Base-by-base conservation (phyloP, 1,284 basidiomycete species). In the Ceratobasidium sp. region DNA sequence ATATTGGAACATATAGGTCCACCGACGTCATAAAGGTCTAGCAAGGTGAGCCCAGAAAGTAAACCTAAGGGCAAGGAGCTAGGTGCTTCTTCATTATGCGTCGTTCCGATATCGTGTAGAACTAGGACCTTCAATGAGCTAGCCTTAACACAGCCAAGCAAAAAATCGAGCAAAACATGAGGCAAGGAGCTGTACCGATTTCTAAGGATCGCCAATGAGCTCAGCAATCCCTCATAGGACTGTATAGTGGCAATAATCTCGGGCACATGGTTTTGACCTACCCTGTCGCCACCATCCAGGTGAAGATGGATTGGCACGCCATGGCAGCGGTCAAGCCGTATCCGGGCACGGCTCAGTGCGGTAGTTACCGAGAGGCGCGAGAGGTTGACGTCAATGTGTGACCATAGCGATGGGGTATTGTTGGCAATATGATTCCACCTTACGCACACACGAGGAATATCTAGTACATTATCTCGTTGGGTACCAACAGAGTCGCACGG, bases 401-500 rank as follows among this genome's bases (percentile, higher is more conserved):
- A 54, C 69, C 69, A 73, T 7, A 73, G 69, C n/a, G 40, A 42
- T 15, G 40, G 56, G 15, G 54, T 59, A n/a, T 26, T 46, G n/a
- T 17, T 46, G 26, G 69, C 69, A 26, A 48, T 28, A 10, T 61
- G 69, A 57, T 54, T 56, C 69, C 69, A 73, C 26, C 69, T 28
- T 44, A n/a, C 56, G 42, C 69, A 61, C 12, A 73, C 69, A 23
- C 40, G 57, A 4, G 54, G 13, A n/a, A 73, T 38, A 7, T 23
- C 33, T 42, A 12, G 12, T 44, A n/a, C 33, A 33, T 33, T 33
- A 33, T 33, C 33, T 33, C 33, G 33, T 33, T 33, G 50, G 38
- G 1, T 42, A 13, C 40, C 17, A 40, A 20, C 57, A 23, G 33
- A 5, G 28, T 57, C 7, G n/a, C 40, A 64, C 13, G 61, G 40